These are phyloP conservation scores for Colletotrichum simmondsii DNA, from an alignment of 2,329 filamentous ascomycete species.

Conservation along the genomic window DNA sequence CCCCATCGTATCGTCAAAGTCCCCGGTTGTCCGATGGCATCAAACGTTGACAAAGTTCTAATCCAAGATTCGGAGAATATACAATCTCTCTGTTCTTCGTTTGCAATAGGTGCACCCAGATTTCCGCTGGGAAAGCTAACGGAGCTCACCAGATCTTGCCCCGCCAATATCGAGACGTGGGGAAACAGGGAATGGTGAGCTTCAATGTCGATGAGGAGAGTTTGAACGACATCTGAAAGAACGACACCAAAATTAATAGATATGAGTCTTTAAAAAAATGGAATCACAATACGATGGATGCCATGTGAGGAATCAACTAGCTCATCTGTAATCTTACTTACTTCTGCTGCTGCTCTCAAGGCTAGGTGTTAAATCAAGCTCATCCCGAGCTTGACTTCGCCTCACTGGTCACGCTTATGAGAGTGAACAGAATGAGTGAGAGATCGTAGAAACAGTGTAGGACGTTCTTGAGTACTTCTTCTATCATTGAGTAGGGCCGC, in stretches of 20 bases:
- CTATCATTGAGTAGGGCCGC: background rate
- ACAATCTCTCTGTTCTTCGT: background rate
- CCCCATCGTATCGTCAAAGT: background rate
- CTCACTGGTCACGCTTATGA: too few relatives aligned
- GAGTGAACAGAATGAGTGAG: too few relatives aligned
- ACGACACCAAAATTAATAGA: background rate
- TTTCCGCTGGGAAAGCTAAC: background rate
- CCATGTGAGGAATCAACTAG: background rate
- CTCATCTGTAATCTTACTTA: background rate
- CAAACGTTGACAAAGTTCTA: too few relatives aligned
- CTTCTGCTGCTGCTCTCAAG: background rate
- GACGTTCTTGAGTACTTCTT: background rate
- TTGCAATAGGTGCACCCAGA: background rate
- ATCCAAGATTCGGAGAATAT: too few relatives aligned
- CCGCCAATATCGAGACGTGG: background rate
- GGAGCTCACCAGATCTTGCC: background rate
- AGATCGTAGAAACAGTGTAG: too few relatives aligned
- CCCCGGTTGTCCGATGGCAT: background rate
- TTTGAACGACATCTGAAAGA: background rate
- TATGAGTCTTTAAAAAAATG: background rate
- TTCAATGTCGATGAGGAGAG: background rate
- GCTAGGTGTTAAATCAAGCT: too few relatives aligned
- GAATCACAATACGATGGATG: background rate
- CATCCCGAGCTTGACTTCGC: too few relatives aligned
- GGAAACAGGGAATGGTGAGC: background rate